phyloP scores from a whole-genome alignment of 768 basidiomycete species.

The Trametes cinnabarina region DNA sequence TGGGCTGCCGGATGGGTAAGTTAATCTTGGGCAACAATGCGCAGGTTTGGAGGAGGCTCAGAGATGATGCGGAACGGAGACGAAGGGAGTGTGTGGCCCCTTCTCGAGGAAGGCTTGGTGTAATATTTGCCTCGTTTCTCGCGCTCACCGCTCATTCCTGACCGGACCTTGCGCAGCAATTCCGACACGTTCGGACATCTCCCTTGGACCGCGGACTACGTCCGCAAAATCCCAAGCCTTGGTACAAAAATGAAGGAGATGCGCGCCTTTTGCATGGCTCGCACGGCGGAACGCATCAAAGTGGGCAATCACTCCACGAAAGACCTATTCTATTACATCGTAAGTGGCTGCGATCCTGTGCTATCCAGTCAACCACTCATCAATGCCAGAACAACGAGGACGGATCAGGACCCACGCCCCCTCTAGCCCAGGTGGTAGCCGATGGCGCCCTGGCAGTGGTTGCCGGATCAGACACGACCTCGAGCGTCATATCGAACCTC shows the following conservation, averaged over 20 bases:
- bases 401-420: slow-evolving; percentile 26
- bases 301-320: slow-evolving; percentile 20
- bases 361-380: not conserved
- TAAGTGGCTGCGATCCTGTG: slow-evolving; percentile 16
- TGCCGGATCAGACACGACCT: slow-evolving; percentile 52
- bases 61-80: slow-evolving; percentile 40
- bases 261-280: slow-evolving; percentile 19
- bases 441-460: slow-evolving; percentile 39
- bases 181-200: slow-evolving; percentile 20
- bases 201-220: slow-evolving; percentile 29
- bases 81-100: slow-evolving; percentile 29
- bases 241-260: slow-evolving; percentile 21
- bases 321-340: slow-evolving; percentile 46
- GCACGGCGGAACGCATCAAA: slow-evolving; percentile 19
- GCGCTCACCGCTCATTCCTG: slow-evolving; percentile 4
- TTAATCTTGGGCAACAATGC: not conserved
- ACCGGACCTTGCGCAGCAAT: slow-evolving; percentile 12
- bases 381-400: slow-evolving; percentile 28
- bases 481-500: slow-evolving; percentile 37
- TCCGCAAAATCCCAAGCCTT: slow-evolving; percentile 12
- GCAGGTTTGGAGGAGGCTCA: slow-evolving; percentile 39
- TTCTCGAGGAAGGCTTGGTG: slow-evolving; percentile 32
- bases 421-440: slow-evolving; percentile 32
- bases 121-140: slow-evolving; percentile 13
- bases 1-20: not conserved